Percentiles rank a stretch among this genome's conserved stretches.
These are phyloP conservation scores for Yarrowia yakushimensis DNA, from an alignment of 805 yeast species.

Conservation along the genomic window DNA sequence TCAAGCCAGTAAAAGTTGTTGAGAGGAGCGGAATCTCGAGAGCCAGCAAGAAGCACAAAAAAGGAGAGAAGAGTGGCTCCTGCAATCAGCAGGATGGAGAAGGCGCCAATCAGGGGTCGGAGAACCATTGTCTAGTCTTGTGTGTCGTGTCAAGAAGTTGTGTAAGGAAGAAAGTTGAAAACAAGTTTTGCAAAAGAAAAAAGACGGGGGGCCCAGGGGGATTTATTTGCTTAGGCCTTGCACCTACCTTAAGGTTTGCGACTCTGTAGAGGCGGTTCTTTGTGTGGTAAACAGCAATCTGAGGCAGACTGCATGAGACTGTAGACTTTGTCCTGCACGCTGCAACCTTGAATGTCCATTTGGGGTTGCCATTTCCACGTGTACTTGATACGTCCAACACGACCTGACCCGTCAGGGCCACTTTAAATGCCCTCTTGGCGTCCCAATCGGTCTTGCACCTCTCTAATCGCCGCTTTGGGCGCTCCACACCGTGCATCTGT, in stretches of 20 bases:
- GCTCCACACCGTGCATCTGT: no score
- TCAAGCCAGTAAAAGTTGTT: slow-evolving; percentile 73
- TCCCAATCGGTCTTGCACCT: no score
- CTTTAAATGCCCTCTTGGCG: no score
- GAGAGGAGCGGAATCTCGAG: slow-evolving; percentile 50
- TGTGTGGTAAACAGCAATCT: slow-evolving; percentile 23
- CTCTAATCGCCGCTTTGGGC: no score
- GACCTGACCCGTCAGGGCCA: no score
- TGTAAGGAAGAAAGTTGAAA: no score
- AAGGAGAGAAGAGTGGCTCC: slow-evolving; percentile 53
- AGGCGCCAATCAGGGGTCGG: slow-evolving; percentile 36
- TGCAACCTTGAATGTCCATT: background rate
- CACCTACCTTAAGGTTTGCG: background rate
- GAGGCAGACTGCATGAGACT: slow-evolving; percentile 20
- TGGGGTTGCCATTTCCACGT: no score
- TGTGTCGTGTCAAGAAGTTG: no score
- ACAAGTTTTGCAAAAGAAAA: background rate
- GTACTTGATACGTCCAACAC: no score
- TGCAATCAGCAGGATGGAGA: slow-evolving; percentile 40
- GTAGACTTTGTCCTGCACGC: background rate
- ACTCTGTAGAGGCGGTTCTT: background rate
- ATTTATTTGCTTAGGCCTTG: slow-evolving; percentile 6
- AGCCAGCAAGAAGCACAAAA: slow-evolving; percentile 66
- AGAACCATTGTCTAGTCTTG: slow-evolving; percentile 23
- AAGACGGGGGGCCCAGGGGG: slow-evolving; percentile 1